Evolutionary conservation across 345 rosid genomes (phyloP).

Genomic region (Populus nigra): DNA sequence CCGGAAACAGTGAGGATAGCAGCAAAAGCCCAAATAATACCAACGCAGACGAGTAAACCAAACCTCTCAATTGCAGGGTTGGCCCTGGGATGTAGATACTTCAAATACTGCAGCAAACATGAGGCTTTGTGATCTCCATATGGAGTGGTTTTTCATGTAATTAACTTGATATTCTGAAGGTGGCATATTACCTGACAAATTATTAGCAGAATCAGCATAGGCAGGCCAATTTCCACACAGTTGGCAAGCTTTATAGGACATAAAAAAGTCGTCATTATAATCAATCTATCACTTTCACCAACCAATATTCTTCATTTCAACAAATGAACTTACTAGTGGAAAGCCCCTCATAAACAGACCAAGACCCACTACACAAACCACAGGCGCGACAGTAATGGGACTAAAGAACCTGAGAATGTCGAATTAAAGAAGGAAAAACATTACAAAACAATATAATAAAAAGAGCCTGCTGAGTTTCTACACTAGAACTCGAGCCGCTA

Average conservation of each 20-base stretch:
- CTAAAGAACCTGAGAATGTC: slow-evolving; percentile 50
- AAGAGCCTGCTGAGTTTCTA: not conserved
- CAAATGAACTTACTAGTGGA: slow-evolving; percentile 63
- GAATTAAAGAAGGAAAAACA: not conserved
- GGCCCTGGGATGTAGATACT: slow-evolving; percentile 28
- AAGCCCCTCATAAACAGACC: slow-evolving; percentile 87
- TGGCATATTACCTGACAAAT: slow-evolving; percentile 52
- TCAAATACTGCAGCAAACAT: slow-evolving; percentile 59
- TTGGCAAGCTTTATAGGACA: slow-evolving; percentile 68
- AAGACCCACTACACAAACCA: slow-evolving; percentile 74
- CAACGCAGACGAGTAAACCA: slow-evolving; percentile 78
- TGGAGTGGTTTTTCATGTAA: not conserved
- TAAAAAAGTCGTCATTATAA: not conserved
- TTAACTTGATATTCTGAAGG: slow-evolving; percentile 2
- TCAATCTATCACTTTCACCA: not conserved
- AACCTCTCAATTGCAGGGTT: slow-evolving; percentile 65
- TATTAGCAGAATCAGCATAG: slow-evolving; percentile 79
- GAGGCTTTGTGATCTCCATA: slow-evolving; percentile 3
- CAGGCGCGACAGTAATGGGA: slow-evolving; percentile 72
- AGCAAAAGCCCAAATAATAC: slow-evolving; percentile 85
- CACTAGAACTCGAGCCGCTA: not conserved
- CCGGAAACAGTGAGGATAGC: slow-evolving; percentile 89
- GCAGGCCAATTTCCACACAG: slow-evolving; percentile 91
- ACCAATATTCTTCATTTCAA: not conserved
- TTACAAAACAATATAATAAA: not conserved